Conservation (phyloP, 805 yeast species). For the Grigorovia humatica region DNA sequence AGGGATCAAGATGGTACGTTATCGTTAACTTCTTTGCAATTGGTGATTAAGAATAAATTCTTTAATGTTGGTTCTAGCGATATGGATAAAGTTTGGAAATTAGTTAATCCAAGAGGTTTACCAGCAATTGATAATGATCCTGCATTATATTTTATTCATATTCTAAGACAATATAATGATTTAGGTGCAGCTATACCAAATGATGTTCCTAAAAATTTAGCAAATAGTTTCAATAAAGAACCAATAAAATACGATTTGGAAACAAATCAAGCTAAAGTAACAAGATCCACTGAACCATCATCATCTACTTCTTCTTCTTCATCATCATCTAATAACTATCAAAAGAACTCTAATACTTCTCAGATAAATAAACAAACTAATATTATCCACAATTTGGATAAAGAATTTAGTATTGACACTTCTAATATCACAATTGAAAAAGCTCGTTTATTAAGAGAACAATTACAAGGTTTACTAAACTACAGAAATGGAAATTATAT, state of each 20-base stretch:
- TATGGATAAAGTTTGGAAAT: conserved; percentile 83
- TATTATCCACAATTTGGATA: neutral
- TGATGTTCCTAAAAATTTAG: conserved; percentile 84
- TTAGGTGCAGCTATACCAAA: conserved; percentile 79
- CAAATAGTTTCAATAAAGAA: conserved; percentile 86
- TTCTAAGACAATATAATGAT: conserved; percentile 75
- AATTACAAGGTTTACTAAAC: conserved; percentile 70
- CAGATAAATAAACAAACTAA: too few relatives aligned
- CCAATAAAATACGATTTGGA: conserved; percentile 60
- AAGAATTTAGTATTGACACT: neutral
- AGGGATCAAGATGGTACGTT: conserved; percentile 79
- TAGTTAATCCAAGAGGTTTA: conserved; percentile 82
- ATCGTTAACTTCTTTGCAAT: conserved; percentile 58
- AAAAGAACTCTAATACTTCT: conserved; percentile 3
- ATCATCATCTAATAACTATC: conserved; percentile 13
- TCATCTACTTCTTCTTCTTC: conserved; percentile 4
- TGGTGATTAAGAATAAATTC: conserved; percentile 53
- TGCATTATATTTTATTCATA: conserved; percentile 78
- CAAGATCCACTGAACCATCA: conserved; percentile 7
- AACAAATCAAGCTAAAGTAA: conserved; percentile 42
- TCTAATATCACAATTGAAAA: conserved; percentile 5
- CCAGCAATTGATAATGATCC: conserved; percentile 92
- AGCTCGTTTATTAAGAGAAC: conserved; percentile 37
- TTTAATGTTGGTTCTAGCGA: conserved; percentile 72
- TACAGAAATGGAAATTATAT: conserved; percentile 58